These are phyloP conservation scores for Phytophthora brassicae DNA, from an alignment of 352 stramenopile genomes.

Conservation along the genomic window DNA sequence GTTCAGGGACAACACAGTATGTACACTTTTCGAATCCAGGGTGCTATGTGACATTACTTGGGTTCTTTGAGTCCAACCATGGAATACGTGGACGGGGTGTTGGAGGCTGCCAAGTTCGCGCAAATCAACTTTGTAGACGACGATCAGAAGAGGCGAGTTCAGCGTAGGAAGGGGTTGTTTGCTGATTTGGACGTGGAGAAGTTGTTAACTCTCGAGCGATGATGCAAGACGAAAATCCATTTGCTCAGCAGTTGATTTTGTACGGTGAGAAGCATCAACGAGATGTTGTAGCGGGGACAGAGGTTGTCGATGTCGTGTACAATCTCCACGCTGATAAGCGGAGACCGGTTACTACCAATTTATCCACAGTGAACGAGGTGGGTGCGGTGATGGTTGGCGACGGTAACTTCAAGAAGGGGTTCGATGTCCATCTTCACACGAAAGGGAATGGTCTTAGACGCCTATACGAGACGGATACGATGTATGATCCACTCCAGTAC, in stretches of 20 bases:
- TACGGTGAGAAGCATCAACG: background rate
- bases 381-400: slow-evolving; percentile 6
- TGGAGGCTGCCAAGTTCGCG: background rate
- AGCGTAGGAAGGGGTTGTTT: background rate
- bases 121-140: slow-evolving; percentile 16
- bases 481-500: slow-evolving; percentile 10
- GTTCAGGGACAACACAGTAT: background rate
- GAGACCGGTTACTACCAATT: too few relatives aligned
- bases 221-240: slow-evolving; percentile 6
- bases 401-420: background rate
- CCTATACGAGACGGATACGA: background rate
- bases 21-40: slow-evolving; percentile 2
- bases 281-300: background rate
- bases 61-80: slow-evolving; percentile 1
- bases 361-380: background rate
- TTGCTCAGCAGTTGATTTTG: slow-evolving; percentile 1
- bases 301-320: background rate
- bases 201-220: background rate
- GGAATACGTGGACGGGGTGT: background rate
- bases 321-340: too few relatives aligned
- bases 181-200: background rate
- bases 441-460: background rate
- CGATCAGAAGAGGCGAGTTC: background rate
- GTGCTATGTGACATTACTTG: background rate
- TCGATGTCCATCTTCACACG: background rate